These are phyloP conservation scores for Pseudozyma pruni DNA, from an alignment of 1,284 basidiomycete genomes.

Conservation along the genomic window DNA sequence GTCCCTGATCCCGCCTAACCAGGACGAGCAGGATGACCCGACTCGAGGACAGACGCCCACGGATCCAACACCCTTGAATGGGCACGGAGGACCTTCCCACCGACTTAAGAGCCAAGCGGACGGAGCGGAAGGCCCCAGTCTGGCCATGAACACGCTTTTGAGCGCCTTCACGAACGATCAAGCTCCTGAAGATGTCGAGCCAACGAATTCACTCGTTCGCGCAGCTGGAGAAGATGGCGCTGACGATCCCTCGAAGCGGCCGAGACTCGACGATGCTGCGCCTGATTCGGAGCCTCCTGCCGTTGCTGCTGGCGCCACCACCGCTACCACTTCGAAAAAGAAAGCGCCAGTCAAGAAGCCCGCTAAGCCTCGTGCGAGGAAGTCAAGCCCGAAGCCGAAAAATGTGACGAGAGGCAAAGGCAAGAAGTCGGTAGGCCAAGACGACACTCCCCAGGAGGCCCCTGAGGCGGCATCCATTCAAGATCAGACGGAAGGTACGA, in stretches of 20 bases:
- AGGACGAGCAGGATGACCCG: too few species aligned
- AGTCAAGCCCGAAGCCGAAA: constrained; percentile 11
- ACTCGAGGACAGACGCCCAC: too few species aligned
- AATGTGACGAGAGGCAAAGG: constrained; percentile 10
- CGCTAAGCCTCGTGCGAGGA: constrained; percentile 4
- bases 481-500: not conserved
- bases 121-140: too few species aligned
- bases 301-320: not conserved
- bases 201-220: not conserved
- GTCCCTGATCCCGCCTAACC: too few species aligned
- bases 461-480: not conserved
- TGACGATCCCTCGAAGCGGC: constrained; percentile 5
- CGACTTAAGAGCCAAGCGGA: too few species aligned
- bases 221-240: constrained; percentile 5
- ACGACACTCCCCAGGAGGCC: not conserved
- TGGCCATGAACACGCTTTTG: too few species aligned
- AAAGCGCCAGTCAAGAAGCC: not conserved
- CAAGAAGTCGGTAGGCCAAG: constrained; percentile 1
- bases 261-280: constrained; percentile 5
- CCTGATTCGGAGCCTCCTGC: not conserved
- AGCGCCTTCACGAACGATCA: too few species aligned
- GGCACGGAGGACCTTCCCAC: too few species aligned
- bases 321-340: not conserved
- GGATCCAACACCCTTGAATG: too few species aligned
- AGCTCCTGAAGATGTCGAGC: not conserved